Conservation (phyloP, 2,329 filamentous ascomycete species). For the Diaporthe humulicola region DNA sequence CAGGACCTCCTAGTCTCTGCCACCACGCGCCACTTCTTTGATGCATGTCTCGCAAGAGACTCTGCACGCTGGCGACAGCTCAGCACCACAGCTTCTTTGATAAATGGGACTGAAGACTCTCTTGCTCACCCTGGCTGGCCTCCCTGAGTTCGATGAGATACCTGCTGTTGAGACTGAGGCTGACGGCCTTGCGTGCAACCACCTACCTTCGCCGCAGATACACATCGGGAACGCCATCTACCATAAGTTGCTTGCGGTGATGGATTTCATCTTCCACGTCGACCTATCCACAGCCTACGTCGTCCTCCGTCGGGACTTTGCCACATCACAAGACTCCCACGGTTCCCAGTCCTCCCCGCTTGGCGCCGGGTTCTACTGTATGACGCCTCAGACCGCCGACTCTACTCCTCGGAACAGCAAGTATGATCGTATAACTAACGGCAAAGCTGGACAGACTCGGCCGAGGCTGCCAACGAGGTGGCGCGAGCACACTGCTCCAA, state of each 20-base stretch:
- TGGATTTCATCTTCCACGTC: conserved; percentile 40
- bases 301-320: conserved; percentile 36
- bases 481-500: conserved; percentile 34
- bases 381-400: neutral
- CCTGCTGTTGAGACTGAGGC: conserved; percentile 5
- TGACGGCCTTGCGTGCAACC: neutral
- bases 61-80: conserved; percentile 2
- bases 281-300: conserved; percentile 39
- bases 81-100: neutral
- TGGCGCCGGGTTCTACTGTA: conserved; percentile 33
- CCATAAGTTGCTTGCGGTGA: conserved; percentile 18
- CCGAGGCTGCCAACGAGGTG: conserved; percentile 35
- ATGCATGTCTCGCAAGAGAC: conserved; percentile 19
- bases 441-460: conserved; percentile 15
- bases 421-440: neutral
- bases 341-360: conserved; percentile 30
- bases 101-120: neutral
- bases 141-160: conserved; percentile 50
- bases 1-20: neutral
- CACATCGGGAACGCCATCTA: neutral
- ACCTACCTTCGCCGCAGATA: neutral
- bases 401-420: neutral
- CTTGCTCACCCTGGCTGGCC: conserved; percentile 44
- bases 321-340: conserved; percentile 12
- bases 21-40: conserved; percentile 42